phyloP scores from a whole-genome alignment of 352 stramenopile genomes.

The Phytophthora ramorum region DNA sequence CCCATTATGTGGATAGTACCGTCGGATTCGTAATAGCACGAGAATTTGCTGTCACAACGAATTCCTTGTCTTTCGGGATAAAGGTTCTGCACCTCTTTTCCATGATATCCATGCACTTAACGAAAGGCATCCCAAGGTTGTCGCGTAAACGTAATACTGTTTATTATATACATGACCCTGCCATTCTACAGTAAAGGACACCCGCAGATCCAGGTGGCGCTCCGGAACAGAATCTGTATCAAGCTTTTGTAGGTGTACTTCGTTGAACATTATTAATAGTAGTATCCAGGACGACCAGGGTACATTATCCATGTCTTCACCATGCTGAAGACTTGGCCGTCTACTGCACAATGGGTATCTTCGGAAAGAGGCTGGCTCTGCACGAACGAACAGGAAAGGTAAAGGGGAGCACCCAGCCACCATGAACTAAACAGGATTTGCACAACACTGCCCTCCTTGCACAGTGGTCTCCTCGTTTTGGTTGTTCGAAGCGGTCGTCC shows the following conservation, averaged over 20 bases:
- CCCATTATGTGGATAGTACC: too few relatives aligned
- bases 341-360: constrained; percentile 4
- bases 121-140: too few relatives aligned
- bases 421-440: constrained; percentile 16
- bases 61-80: too few relatives aligned
- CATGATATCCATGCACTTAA: too few relatives aligned
- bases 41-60: too few relatives aligned
- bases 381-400: constrained; percentile 12
- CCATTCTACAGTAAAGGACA: constrained; percentile 9
- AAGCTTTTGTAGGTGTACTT: too few relatives aligned
- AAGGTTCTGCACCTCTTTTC: too few relatives aligned
- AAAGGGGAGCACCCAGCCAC: constrained; percentile 13
- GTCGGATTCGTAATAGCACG: too few relatives aligned
- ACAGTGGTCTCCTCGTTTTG: constrained; percentile 11
- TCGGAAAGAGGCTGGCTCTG: constrained; percentile 4
- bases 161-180: too few relatives aligned
- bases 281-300: background rate
- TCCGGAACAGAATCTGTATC: constrained; percentile 14
- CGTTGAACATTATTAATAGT: too few relatives aligned
- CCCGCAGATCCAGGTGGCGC: constrained; percentile 8
- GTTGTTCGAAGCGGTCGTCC: constrained; percentile 25
- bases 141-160: too few relatives aligned
- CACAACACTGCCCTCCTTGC: background rate
- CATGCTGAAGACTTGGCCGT: background rate
- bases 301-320: background rate